Conservation (phyloP, 1,284 basidiomycete species). For the Ganoderma leucocontextum region DNA sequence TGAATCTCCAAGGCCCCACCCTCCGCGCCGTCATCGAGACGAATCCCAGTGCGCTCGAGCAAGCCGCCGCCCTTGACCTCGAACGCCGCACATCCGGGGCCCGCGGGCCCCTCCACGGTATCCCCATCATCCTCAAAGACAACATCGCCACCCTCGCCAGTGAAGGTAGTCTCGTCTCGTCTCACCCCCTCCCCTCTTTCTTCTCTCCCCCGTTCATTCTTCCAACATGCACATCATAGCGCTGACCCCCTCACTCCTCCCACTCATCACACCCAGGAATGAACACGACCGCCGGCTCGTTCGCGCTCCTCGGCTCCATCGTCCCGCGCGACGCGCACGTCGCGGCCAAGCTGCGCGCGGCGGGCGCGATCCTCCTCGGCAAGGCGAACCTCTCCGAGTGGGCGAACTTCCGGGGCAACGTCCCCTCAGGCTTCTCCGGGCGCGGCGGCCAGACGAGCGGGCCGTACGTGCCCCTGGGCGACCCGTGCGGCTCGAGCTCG, state of each 20-base stretch:
- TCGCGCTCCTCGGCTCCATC: conserved; percentile 49
- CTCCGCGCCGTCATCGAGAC: conserved; percentile 71
- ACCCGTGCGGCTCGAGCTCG: conserved; percentile 63
- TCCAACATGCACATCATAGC: neutral
- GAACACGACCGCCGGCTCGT: conserved; percentile 63
- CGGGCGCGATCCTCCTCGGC: conserved; percentile 54
- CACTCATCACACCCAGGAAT: conserved; percentile 53
- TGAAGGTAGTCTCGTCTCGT: conserved; percentile 52
- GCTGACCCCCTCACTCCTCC: neutral
- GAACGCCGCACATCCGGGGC: conserved; percentile 58
- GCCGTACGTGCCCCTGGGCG: conserved; percentile 48
- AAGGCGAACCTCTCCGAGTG: conserved; percentile 45
- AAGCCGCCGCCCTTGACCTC: conserved; percentile 60
- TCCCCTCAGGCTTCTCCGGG: conserved; percentile 49
- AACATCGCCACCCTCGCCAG: conserved; percentile 59
- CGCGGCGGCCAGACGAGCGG: conserved; percentile 50
- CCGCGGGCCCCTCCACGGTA: conserved; percentile 70
- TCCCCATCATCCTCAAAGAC: conserved; percentile 75
- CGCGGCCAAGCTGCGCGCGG: conserved; percentile 47
- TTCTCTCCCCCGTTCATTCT: neutral
- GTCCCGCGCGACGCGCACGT: conserved; percentile 52
- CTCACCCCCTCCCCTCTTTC: neutral
- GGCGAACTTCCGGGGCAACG: conserved; percentile 40
- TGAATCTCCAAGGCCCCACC: conserved; percentile 67
- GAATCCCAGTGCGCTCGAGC: conserved; percentile 65